Base-by-base conservation (phyloP, 352 stramenopile species). In the Pythium myriotylum region DNA sequence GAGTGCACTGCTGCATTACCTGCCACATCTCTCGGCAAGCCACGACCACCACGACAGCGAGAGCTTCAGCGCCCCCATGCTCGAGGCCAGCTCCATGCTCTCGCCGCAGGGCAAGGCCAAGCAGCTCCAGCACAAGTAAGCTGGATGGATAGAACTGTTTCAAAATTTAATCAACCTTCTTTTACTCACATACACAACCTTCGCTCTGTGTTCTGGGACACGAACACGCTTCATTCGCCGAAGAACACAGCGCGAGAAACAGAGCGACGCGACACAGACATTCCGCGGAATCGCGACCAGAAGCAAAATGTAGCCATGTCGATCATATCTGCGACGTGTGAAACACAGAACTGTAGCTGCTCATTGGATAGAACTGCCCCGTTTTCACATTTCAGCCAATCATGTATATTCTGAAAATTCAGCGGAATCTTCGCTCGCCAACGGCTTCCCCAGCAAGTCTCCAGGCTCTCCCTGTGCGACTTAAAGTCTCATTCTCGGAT, bases 1-100 rank as follows among this genome's bases (percentile, higher is more conserved):
- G 84, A 84, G 73, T 50, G 55, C 70, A 33, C 58, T 90, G 53
- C 51, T 91, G 26, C 72, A 76, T 39, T 79, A 72, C 33, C 47
- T 88, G 22, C 79, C 79, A 16, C 70, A 70, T 33, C 48, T 55
- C 29, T 55, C 48, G 32, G 48, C 48, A 19, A 55, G 48, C 32
- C 27, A 29, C n/a, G 26, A 43, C 3, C 26, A 40, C 4, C 9
- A 6, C 10, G 68, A 79, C 33, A 24, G 39, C 48, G 39, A 41
- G 8, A 52, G 56, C 39, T 42, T 55, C 17, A 26, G 48, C 49
- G 80, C 76, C 55, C 76, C 79, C 2, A 85, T 85, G 60, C 60
- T 88, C 10, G 84, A 77, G 49, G 58, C 74, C 57, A 79, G 76
- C 63, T 73, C 22, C 9, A 55, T 55, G 48, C 29, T 55, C 29